Evolutionary conservation across 2,329 filamentous ascomycete species (phyloP), one percentile per base, ranked within the genome.

Genomic region (Rutstroemia sp.): DNA sequence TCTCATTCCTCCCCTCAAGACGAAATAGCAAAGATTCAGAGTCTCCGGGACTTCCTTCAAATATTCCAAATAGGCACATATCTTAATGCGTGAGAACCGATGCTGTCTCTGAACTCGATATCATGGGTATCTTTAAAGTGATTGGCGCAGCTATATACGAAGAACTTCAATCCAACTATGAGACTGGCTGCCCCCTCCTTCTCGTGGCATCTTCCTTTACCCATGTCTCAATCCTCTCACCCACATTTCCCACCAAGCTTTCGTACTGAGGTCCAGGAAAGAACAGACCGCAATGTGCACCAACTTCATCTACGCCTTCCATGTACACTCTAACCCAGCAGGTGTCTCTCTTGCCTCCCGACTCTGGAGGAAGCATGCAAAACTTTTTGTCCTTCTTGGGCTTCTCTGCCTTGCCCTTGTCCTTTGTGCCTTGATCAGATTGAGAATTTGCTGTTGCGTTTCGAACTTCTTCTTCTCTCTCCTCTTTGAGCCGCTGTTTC

Each of bases 221-320:
- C 89, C 89, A 94, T 18, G 75, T 75, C 61, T 84, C 77, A 57
- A 94, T 81, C 58, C 82, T 74, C 30, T 77, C 77, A 3, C 82
- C 85, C 2, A 90, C 85, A 69, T 92, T 86, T 0, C 85, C 85
- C n/a, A 92, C 83, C n/a, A 92, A 73, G 61, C 73, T 73, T 64
- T 91, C 87, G 67, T 94, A 92, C 57, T 88, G 85, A 58, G 83
- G 78, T 6, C 86, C 85, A 0, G 83, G 73, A 12, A 89, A 81
- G 73, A 95, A 96, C 52, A 96, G 74, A 0, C 87, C 86, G 60
- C 89, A 92, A 69, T 95, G 91, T 9, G 91, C 92, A 6, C 82
- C 85, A 1, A 95, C 87, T 71, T 95, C 89, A 67, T 95, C 91
- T 59, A 94, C 83, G 52, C 83, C 85, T 57, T 86, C 80, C 88